Evolutionary conservation across 139 green algal genomes (phyloP), one percentile per base, ranked within the genome.

Genomic region (Chlorella ohadii): DNA sequence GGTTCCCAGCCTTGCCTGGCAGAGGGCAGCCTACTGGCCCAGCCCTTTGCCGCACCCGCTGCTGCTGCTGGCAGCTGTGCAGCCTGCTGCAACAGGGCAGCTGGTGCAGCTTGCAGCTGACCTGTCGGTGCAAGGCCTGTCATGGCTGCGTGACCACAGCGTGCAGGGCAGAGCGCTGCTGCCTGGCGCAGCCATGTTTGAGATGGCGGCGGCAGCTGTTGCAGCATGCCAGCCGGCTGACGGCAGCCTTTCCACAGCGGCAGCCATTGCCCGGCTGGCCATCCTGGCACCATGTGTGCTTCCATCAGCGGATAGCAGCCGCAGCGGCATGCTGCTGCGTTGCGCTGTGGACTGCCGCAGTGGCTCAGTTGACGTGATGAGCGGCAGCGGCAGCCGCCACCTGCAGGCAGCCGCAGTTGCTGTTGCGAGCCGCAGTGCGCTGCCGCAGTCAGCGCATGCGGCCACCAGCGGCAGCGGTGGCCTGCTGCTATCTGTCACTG

Each of bases 71-170:
- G 74, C 56, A 3, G 23, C 36, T 36, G 5, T 59, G 4, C 28
- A 66, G 20, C 38, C 19, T 28, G 17, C n/a, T 28, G 78, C 78
- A 3, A 31, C 28, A 17, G 59, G 61, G 9, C 36, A 28, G 16
- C 9, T 22, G n/a, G 1, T 83, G 68, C 33, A 33, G 4, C 28
- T 77, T 25, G 34, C 38, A 4, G 16, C 19, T 31, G 78, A 83
- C 17, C 27, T 81, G 56, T 15, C 39, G 36, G 20, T 34, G n/a
- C 38, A 66, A 13, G 33, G 80, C 13, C 78, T 92, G 56, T 71
- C 82, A 0, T 95, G 82, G 78, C 72, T 94, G 77, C 88, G 79
- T 67, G 88, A 95, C 72, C 92, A 96, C 70, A 66, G 59, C 16
- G 89, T 93, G 38, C 78, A 41, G 9, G 87, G 84, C 63, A 88